Conservation (phyloP, 805 yeast species). For the Ogataea haglerorum region DNA sequence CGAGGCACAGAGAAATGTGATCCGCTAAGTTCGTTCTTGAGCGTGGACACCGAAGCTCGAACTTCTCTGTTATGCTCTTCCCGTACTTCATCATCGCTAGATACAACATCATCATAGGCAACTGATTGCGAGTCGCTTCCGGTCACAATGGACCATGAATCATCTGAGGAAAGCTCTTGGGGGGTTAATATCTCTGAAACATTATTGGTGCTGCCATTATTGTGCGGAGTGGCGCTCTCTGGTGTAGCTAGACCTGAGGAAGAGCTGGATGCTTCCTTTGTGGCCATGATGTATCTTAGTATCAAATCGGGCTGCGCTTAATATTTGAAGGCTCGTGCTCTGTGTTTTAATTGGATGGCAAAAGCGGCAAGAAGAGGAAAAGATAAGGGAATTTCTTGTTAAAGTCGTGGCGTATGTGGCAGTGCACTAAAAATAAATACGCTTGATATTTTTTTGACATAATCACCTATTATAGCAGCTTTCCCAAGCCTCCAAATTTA, state of each 20-base stretch:
- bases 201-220: conserved; percentile 5
- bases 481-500: conserved; percentile 28
- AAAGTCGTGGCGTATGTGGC: conserved; percentile 9
- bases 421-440: conserved; percentile 1
- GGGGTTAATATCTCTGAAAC: conserved; percentile 20
- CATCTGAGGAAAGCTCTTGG: conserved; percentile 21
- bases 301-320: background rate
- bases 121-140: conserved; percentile 13
- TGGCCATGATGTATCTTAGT: background rate
- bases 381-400: conserved; percentile 9
- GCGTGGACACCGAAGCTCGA: conserved; percentile 20
- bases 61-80: background rate
- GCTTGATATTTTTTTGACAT: background rate
- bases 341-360: conserved; percentile 18
- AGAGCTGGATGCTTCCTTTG: conserved; percentile 7
- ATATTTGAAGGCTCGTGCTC: conserved; percentile 1
- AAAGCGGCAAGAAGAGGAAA: conserved; percentile 12
- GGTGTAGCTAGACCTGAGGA: conserved; percentile 11
- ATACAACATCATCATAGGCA: conserved; percentile 19
- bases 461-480: conserved; percentile 19
- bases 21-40: conserved; percentile 13
- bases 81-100: conserved; percentile 19
- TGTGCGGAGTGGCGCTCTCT: conserved; percentile 1
- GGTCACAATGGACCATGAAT: conserved; percentile 24
- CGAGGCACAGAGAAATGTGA: conserved; percentile 17